These are phyloP conservation scores for Lyophyllum decastes DNA, from an alignment of 768 basidiomycete species.

Conservation along the genomic window DNA sequence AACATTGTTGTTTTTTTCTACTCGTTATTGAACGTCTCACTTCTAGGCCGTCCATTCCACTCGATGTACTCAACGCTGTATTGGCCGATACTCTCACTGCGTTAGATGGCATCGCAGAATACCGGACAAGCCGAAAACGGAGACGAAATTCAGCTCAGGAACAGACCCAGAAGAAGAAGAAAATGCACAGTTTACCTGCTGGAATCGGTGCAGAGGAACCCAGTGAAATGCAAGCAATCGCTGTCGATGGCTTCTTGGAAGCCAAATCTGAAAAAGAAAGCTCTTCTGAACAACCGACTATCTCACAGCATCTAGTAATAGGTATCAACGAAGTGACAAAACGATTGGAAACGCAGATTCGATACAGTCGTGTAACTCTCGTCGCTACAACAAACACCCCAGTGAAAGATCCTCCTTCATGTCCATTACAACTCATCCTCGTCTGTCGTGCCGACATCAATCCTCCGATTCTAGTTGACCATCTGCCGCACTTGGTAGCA, in stretches of 20 bases:
- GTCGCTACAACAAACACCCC: constrained; percentile 22
- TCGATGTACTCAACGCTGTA: constrained; percentile 62
- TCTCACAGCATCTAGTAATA: constrained; percentile 51
- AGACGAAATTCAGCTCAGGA: constrained; percentile 28
- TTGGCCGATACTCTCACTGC: constrained; percentile 51
- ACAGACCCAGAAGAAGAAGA: constrained; percentile 15
- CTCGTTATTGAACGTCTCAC: constrained; percentile 9
- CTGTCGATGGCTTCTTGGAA: background rate
- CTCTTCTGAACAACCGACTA: constrained; percentile 28
- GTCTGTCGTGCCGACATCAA: constrained; percentile 78
- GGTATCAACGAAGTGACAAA: constrained; percentile 87
- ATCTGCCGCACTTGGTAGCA: constrained; percentile 77
- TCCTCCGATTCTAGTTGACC: constrained; percentile 69
- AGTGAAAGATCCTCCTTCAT: constrained; percentile 10
- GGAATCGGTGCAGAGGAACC: background rate
- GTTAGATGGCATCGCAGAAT: constrained; percentile 51
- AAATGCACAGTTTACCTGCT: background rate
- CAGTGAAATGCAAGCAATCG: background rate
- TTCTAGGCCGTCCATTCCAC: constrained; percentile 62
- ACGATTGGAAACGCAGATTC: constrained; percentile 61
- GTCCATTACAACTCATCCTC: constrained; percentile 49
- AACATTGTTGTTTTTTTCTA: constrained; percentile 6
- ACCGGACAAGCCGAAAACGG: constrained; percentile 41
- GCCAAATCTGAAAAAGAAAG: background rate
- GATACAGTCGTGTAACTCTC: constrained; percentile 26